Base-by-base conservation (phyloP, 305 asterid species). In the Petunia hybrid region DNA sequence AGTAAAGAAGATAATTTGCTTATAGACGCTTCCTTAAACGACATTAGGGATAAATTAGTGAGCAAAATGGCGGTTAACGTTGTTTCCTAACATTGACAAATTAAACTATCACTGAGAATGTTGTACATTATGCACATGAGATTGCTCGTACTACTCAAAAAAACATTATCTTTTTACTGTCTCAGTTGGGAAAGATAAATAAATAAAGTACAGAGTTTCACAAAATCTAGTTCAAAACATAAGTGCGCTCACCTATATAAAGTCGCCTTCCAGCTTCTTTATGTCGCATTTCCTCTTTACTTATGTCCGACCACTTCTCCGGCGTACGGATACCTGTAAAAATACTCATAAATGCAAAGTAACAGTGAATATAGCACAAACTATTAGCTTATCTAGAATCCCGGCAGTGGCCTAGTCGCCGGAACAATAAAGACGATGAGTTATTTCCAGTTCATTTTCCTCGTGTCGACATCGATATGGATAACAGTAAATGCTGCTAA, bases 401-500 rank as follows among this genome's bases (percentile, higher is more conserved):
- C 57, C 57, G 57, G n/a, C 57, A 10, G 57, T 53, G 57, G 57
- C 57, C 57, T 53, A 53, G 57, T 0, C n/a, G 57, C 57, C 57
- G 57, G 78, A 8, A 41, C 2, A 55, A 75, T 80, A 73, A 71
- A 70, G 73, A 74, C 39, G 55, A 74, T 74, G 78, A 74, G 64
- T 74, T 55, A 42, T 53, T 53, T 74, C 38, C 41, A 3, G 48
- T 36, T 74, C 46, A 13, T 13, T 36, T 74, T 74, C 63, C 36
- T 53, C 2, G 61, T 40, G 2, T 46, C 1, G 10, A 35, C 35
- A 22, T 45, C 43, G 42, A 51, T 73, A 73, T 51, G 78, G 62
- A 73, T 36, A 36, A 51, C 46, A 39, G 85, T 85, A 53, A 89
- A 88, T 65, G 77, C 66, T 79, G 10, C 14, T 35, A 53, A 66